Evolutionary conservation across 371 early-diverging fungal genomes (phyloP).

Genomic region (Rhizopus microsporus): DNA sequence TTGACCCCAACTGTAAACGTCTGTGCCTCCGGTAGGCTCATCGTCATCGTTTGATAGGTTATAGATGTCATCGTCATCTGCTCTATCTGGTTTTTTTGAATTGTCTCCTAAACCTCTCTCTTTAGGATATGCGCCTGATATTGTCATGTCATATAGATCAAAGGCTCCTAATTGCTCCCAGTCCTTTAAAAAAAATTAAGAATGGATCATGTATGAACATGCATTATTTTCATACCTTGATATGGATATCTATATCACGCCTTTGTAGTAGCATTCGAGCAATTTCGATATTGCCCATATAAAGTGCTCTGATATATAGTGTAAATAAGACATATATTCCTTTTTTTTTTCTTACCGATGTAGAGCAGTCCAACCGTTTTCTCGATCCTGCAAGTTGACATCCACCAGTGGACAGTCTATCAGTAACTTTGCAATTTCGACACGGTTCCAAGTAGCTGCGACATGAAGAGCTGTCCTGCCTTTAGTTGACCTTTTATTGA

Average conservation of each 20-base stretch:
- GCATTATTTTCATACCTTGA: slow-evolving; percentile 40
- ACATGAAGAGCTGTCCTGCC: slow-evolving; percentile 54
- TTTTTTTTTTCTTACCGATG: slow-evolving; percentile 48
- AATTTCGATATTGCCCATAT: slow-evolving; percentile 63
- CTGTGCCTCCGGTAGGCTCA: slow-evolving; percentile 40
- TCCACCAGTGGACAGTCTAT: slow-evolving; percentile 54
- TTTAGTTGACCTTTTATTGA: slow-evolving; percentile 45
- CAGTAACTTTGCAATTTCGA: slow-evolving; percentile 41
- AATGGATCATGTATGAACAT: neutral
- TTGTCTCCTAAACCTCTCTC: neutral
- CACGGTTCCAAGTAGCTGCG: slow-evolving; percentile 49
- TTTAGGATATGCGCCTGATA: slow-evolving; percentile 16
- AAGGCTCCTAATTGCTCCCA: slow-evolving; percentile 36
- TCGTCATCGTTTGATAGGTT: neutral
- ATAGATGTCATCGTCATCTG: slow-evolving; percentile 1
- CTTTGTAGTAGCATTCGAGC: slow-evolving; percentile 56
- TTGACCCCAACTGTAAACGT: slow-evolving; percentile 77
- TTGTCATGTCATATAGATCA: slow-evolving; percentile 30
- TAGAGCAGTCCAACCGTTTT: slow-evolving; percentile 74
- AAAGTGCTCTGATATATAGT: slow-evolving; percentile 48
- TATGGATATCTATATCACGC: slow-evolving; percentile 54
- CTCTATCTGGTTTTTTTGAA: slow-evolving; percentile 1
- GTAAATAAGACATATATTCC: neutral
- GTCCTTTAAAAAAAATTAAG: slow-evolving; percentile 16
- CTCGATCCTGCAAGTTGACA: slow-evolving; percentile 66